Evolutionary conservation across 352 stramenopile genomes (phyloP).

Genomic region (Pythium apleroticum): DNA sequence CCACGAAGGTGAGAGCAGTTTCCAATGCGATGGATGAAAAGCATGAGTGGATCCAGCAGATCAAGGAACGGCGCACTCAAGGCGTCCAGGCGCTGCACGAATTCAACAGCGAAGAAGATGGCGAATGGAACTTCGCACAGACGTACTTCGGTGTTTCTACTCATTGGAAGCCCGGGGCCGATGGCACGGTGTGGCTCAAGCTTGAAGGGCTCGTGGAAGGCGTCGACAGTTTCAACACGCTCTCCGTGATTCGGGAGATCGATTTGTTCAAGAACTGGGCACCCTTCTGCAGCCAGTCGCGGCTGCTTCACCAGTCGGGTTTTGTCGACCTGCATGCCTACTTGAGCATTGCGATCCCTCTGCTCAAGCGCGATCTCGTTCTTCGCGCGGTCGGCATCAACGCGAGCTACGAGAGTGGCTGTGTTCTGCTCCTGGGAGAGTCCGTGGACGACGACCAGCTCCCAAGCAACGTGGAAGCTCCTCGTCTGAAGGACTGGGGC

Average conservation of each 20-base stretch:
- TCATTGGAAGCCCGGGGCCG: conserved; percentile 71
- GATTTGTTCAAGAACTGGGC: conserved; percentile 75
- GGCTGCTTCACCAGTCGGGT: conserved; percentile 50
- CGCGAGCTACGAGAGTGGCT: conserved; percentile 73
- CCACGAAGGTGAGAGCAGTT: conserved; percentile 23
- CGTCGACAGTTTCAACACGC: conserved; percentile 81
- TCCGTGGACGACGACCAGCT: conserved; percentile 43
- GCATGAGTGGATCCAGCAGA: conserved; percentile 43
- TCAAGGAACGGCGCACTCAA: conserved; percentile 52
- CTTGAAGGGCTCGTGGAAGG: conserved; percentile 73
- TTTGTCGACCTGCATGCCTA: conserved; percentile 66
- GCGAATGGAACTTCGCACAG: conserved; percentile 77
- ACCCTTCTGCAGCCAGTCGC: conserved; percentile 72
- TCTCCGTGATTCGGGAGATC: conserved; percentile 80
- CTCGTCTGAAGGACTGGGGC: conserved; percentile 66
- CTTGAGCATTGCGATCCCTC: conserved; percentile 65
- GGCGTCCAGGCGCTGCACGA: conserved; percentile 60
- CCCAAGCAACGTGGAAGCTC: conserved; percentile 35
- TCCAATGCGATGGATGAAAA: conserved; percentile 58
- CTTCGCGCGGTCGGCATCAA: conserved; percentile 79
- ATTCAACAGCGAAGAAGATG: conserved; percentile 62
- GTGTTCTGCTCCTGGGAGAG: conserved; percentile 61
- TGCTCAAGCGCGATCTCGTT: conserved; percentile 69
- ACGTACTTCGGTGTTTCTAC: conserved; percentile 77
- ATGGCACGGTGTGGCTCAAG: conserved; percentile 82